Conservation (phyloP, 805 yeast species). For the Wickerhamomyces pijperi region DNA sequence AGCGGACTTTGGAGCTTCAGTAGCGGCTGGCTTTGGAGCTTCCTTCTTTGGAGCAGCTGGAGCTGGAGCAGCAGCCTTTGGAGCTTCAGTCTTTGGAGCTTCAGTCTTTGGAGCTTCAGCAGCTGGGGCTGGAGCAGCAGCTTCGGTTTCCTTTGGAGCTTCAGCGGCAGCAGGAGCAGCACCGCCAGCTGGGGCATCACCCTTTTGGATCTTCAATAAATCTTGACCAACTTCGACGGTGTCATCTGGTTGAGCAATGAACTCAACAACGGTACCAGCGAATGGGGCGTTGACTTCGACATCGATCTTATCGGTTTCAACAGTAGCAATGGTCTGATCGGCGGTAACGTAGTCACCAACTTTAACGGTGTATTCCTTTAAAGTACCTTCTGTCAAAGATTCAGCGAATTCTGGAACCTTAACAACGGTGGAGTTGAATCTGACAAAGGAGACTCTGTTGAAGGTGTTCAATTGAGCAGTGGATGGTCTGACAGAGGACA, state of each 20-base stretch:
- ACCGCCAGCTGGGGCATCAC: slow-evolving; percentile 52
- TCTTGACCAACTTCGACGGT: slow-evolving; percentile 96
- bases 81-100: slow-evolving; percentile 7
- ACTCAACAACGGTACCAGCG: slow-evolving; percentile 78
- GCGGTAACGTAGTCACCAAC: slow-evolving; percentile 82
- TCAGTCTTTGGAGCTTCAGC: slow-evolving; percentile 19
- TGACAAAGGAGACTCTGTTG: slow-evolving; percentile 11
- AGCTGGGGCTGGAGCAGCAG: slow-evolving; percentile 20
- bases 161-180: slow-evolving; percentile 18
- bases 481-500: slow-evolving; percentile 1
- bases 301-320: slow-evolving; percentile 97
- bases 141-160: slow-evolving; percentile 15
- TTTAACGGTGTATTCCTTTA: slow-evolving; percentile 53
- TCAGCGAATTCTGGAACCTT: slow-evolving; percentile 99
- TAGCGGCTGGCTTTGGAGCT: slow-evolving; percentile 18
- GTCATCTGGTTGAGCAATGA: slow-evolving; percentile 75
- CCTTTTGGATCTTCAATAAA: slow-evolving; percentile 74
- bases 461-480: slow-evolving; percentile 3
- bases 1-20: slow-evolving; percentile 21
- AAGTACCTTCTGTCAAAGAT: slow-evolving; percentile 93
- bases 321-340: slow-evolving; percentile 91
- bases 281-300: slow-evolving; percentile 94
- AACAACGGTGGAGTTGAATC: slow-evolving; percentile 38
- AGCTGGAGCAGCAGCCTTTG: slow-evolving; percentile 23
- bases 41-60: slow-evolving; percentile 20